Evolutionary conservation across 495 filamentous ascomycete species (phyloP).

Genomic region (Daldinia vernicosa): DNA sequence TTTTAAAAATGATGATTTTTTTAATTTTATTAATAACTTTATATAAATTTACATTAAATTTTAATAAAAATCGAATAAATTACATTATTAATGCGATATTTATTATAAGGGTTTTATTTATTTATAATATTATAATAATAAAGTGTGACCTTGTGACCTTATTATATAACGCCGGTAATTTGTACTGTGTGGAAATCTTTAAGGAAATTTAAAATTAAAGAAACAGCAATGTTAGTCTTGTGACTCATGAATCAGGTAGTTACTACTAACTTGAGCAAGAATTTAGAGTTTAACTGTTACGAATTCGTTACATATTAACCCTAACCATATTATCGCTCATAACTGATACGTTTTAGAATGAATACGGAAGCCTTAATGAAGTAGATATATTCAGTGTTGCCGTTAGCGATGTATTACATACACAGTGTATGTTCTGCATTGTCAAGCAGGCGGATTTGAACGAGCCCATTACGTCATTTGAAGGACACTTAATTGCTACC

Average conservation of each 20-base stretch:
- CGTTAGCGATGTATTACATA: constrained; percentile 4
- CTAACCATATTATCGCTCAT: background rate
- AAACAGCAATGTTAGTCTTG: background rate
- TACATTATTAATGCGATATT: no score
- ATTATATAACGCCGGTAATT: background rate
- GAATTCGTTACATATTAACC: background rate
- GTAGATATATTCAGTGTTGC: background rate
- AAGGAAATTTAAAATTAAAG: background rate
- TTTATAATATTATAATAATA: no score
- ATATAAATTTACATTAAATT: no score
- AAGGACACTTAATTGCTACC: background rate
- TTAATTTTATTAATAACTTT: no score
- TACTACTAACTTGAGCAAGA: background rate
- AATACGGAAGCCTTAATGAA: no score
- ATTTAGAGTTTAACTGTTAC: background rate
- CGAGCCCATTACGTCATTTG: constrained; percentile 4
- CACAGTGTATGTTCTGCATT: background rate
- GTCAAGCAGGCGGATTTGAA: background rate
- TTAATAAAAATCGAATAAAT: no score
- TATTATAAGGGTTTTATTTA: no score
- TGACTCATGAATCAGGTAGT: background rate
- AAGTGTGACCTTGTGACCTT: background rate
- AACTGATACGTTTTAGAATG: background rate
- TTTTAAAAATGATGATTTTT: no score
- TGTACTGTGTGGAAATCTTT: background rate